phyloP scores from a whole-genome alignment of 139 green algal species.

The Coccomyxa sp. region DNA sequence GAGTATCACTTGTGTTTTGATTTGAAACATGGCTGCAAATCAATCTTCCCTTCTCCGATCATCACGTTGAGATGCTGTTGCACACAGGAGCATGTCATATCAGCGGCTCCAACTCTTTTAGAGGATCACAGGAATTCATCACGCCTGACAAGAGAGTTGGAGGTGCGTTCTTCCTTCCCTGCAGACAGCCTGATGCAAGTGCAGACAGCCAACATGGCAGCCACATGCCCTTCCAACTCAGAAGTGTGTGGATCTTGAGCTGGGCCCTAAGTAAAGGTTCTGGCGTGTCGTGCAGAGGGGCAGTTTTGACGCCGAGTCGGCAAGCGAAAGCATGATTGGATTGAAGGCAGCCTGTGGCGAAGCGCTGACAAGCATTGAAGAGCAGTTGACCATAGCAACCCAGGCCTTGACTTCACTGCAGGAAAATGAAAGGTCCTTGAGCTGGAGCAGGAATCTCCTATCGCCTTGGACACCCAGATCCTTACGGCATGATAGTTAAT shows the following conservation, averaged over 20 bases:
- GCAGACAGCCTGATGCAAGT: not conserved
- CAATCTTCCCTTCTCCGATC: not conserved
- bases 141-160: not conserved
- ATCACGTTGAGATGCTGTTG: not conserved
- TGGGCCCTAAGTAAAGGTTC: not conserved
- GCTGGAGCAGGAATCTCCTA: no score
- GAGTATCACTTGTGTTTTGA: not conserved
- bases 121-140: not conserved
- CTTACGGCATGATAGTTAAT: no score
- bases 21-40: not conserved
- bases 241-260: not conserved
- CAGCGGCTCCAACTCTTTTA: not conserved
- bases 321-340: not conserved
- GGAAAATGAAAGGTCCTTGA: no score
- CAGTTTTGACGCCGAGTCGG: not conserved
- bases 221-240: not conserved
- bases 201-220: not conserved
- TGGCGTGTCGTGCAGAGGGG: not conserved
- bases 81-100: not conserved
- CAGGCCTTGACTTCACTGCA: not conserved
- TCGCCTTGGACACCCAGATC: no score
- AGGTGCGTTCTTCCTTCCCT: not conserved
- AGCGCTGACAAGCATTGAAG: not conserved
- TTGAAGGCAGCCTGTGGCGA: not conserved
- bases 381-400: not conserved